Conservation (phyloP, 1,284 basidiomycete genomes). For the Apiotrichum gamsii region DNA sequence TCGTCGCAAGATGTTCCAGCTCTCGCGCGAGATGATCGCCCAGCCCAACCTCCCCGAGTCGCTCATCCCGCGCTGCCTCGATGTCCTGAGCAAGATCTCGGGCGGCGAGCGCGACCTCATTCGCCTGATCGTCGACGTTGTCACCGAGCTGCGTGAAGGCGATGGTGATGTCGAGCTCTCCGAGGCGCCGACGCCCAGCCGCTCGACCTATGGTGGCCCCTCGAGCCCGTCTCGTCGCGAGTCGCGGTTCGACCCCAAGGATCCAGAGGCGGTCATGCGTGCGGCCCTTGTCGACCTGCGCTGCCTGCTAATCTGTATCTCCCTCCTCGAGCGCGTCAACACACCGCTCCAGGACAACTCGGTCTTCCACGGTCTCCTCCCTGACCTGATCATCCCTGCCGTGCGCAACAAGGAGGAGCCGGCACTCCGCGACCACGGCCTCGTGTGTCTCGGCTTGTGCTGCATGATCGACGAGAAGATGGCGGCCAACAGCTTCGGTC, state of each 20-base stretch:
- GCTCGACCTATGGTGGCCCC: background rate
- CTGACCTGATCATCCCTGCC: slow-evolving; percentile 83
- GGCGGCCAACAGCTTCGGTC: slow-evolving; percentile 79
- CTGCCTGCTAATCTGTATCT: slow-evolving; percentile 80
- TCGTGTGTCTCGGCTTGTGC: slow-evolving; percentile 79
- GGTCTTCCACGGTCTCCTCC: slow-evolving; percentile 80
- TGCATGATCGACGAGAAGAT: slow-evolving; percentile 86
- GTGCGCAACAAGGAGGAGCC: slow-evolving; percentile 76
- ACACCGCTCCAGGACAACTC: slow-evolving; percentile 92
- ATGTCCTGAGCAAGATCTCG: slow-evolving; percentile 77
- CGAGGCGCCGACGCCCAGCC: slow-evolving; percentile 1
- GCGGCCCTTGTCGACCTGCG: slow-evolving; percentile 71
- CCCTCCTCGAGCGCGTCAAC: slow-evolving; percentile 84
- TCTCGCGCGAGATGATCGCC: slow-evolving; percentile 81
- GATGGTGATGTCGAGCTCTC: slow-evolving; percentile 49
- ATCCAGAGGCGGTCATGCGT: slow-evolving; percentile 32
- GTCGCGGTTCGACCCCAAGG: slow-evolving; percentile 15
- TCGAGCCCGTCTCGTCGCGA: background rate
- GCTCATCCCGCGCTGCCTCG: slow-evolving; percentile 74
- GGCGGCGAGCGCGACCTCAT: slow-evolving; percentile 85
- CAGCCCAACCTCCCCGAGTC: slow-evolving; percentile 71
- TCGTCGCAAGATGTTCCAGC: slow-evolving; percentile 79
- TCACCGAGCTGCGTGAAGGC: slow-evolving; percentile 66
- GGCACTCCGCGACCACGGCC: slow-evolving; percentile 74
- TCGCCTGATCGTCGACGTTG: slow-evolving; percentile 86